phyloP scores from a whole-genome alignment of 306 rosid genomes.

The Medicago arabica region DNA sequence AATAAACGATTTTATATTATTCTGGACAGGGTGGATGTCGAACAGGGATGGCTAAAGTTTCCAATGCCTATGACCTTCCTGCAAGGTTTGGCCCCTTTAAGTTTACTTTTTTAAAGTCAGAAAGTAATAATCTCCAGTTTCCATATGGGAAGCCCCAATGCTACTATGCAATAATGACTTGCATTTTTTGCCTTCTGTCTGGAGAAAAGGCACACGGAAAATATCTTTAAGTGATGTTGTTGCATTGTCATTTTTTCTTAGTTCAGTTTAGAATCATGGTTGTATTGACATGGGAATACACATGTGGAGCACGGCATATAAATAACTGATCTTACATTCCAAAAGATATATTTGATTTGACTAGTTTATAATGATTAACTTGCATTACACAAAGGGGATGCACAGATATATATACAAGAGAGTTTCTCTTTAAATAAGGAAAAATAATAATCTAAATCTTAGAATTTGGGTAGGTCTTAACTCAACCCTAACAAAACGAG shows the following conservation, averaged over 20 bases:
- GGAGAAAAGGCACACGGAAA: constrained; percentile 21
- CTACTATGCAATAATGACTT: constrained; percentile 1
- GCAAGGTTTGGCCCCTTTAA: constrained; percentile 67
- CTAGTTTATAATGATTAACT: too few relatives aligned
- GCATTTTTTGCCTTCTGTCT: constrained; percentile 4
- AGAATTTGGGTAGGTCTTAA: too few relatives aligned
- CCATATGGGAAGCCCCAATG: constrained; percentile 20
- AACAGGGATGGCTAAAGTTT: constrained; percentile 97
- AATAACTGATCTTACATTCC: too few relatives aligned
- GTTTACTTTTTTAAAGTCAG: constrained; percentile 11
- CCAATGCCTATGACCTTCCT: constrained; percentile 93
- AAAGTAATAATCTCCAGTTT: constrained; percentile 32
- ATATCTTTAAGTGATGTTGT: constrained; percentile 31
- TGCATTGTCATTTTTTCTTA: constrained; percentile 28
- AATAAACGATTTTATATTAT: constrained; percentile 41
- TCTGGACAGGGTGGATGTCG: constrained; percentile 94
- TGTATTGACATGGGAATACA: constrained; percentile 15
- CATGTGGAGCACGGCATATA: not conserved
- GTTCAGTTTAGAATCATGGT: constrained; percentile 6
- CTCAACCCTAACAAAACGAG: too few relatives aligned
- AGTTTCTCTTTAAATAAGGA: too few relatives aligned
- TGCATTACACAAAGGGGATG: too few relatives aligned
- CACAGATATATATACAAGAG: too few relatives aligned
- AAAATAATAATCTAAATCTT: too few relatives aligned
- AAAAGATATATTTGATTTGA: too few relatives aligned